phyloP scores from a whole-genome alignment of 495 filamentous ascomycete genomes.

The Penicillium atrosanguineum region DNA sequence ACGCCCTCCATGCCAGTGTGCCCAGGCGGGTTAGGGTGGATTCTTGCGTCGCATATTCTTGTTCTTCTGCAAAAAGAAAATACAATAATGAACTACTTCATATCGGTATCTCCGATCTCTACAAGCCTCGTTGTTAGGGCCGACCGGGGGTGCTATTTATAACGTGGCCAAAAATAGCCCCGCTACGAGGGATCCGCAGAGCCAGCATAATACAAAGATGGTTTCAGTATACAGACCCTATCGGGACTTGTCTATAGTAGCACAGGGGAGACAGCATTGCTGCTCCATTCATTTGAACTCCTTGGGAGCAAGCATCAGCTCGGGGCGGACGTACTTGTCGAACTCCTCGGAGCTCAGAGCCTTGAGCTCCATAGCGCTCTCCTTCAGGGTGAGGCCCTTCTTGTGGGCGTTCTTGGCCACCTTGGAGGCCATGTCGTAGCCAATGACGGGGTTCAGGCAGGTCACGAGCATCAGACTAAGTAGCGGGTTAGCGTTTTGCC shows the following conservation, averaged over 20 bases:
- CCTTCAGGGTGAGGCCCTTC: slow-evolving; percentile 90
- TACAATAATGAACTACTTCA: neutral
- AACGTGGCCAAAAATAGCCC: slow-evolving; percentile 3
- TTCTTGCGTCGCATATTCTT: neutral
- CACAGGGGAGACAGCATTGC: slow-evolving; percentile 11
- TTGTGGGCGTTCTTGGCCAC: slow-evolving; percentile 99
- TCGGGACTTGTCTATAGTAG: slow-evolving; percentile 19
- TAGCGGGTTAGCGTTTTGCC: slow-evolving; percentile 20
- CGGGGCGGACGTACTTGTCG: slow-evolving; percentile 85
- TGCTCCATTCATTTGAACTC: slow-evolving; percentile 45
- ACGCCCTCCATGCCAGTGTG: neutral
- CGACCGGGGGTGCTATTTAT: slow-evolving; percentile 12
- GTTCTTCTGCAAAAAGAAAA: neutral
- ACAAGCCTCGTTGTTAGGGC: neutral
- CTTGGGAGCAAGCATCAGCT: slow-evolving; percentile 92
- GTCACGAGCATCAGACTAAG: slow-evolving; percentile 93
- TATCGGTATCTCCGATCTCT: neutral
- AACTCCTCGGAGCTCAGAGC: slow-evolving; percentile 90
- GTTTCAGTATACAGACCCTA: slow-evolving; percentile 26
- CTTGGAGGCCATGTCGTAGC: slow-evolving; percentile 97
- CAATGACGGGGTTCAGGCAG: slow-evolving; percentile 97
- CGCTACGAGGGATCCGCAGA: neutral
- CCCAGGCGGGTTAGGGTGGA: neutral
- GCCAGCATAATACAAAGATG: neutral
- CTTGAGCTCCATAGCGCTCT: slow-evolving; percentile 90